Evolutionary conservation across 225 moss, liverwort and hornwort genomes (phyloP), one percentile per base, ranked within the genome.

Genomic region (Rhytidiadelphus loreus): DNA sequence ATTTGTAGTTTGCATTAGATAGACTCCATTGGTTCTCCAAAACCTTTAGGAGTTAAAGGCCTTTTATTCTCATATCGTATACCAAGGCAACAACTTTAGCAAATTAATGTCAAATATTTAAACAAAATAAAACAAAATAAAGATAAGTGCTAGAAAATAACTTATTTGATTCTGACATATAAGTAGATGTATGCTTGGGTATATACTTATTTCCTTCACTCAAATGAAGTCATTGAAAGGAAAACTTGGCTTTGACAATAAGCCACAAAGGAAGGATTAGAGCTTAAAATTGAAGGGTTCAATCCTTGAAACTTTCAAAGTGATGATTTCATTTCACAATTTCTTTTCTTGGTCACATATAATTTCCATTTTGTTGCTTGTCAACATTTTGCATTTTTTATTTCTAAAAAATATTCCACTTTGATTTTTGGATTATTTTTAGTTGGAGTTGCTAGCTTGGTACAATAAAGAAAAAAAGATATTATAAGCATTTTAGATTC

Each of bases 231-330:
- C 11, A 68, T 22, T 68, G 23, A 7, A 13, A n/a, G 7, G 4
- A 22, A 68, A 29, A 39, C 23, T 68, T 68, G 12, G 7, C n/a
- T 13, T 23, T 39, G 2, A 20, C 13, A 69, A n/a, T 19, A 65
- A 65, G 37, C 11, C 20, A 37, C 11, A 66, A 6, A 23, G 8
- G 13, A 69, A 1, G 2, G 2, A 39, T 69, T 23, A 68, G 7
- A n/a, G 3, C 22, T 22, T n/a, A 68, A 2, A n/a, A 1, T 39
- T 69, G 13, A 39, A 1, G 8, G 3, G 0, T 39, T 41, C 8
- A 24, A 39, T 24, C 24, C 2, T 4, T 0, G 0, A 39, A 69
- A 69, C 23, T 69, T 68, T 24, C 8, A 39, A 13, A 69, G 24
- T 24, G 1, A 23, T 24, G 13, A 39, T 69, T 39, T 13, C 4